Evolutionary conservation across 164 flowering plant genomes (phyloP).

Genomic region (Nelumbo lutea): DNA sequence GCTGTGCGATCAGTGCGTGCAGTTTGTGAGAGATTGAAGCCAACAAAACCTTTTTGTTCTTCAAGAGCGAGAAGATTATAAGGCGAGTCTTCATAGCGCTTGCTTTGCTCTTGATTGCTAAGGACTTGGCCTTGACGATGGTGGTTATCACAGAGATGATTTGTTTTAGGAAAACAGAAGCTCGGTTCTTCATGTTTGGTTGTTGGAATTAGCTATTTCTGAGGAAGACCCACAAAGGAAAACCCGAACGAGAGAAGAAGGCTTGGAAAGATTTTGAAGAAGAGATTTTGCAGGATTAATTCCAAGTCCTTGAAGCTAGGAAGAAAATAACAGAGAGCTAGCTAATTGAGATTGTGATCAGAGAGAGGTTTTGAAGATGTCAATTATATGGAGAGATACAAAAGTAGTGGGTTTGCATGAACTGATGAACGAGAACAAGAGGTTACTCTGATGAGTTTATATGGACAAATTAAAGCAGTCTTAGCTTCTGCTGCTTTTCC

Average conservation of each 20-base stretch:
- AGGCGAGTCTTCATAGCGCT: slow-evolving; percentile 43
- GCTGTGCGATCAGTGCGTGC: slow-evolving; percentile 32
- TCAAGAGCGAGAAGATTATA: slow-evolving; percentile 40
- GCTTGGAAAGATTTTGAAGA: background rate
- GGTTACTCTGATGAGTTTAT: slow-evolving; percentile 10
- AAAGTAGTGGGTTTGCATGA: slow-evolving; percentile 11
- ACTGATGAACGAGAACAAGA: slow-evolving; percentile 1
- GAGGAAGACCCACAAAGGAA: background rate
- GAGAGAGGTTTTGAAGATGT: no score
- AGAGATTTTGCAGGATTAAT: background rate
- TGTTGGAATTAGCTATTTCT: background rate
- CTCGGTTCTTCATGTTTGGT: slow-evolving; percentile 47
- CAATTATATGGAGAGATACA: background rate
- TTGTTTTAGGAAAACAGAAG: slow-evolving; percentile 42
- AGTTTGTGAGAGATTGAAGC: slow-evolving; percentile 49
- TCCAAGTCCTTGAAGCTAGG: background rate
- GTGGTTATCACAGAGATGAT: slow-evolving; percentile 29
- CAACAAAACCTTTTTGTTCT: slow-evolving; percentile 42
- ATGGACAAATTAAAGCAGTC: slow-evolving; percentile 5
- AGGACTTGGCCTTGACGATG: slow-evolving; percentile 40
- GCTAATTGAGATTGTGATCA: no score
- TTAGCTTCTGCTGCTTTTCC: background rate
- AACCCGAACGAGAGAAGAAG: background rate
- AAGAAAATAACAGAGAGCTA: no score
- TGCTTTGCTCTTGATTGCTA: slow-evolving; percentile 44